A percentile compares a stretch with the other conserved stretches of the same genome.
Evolutionary conservation across 169 alveolate species (phyloP).

Genomic region (Amoebophrya sp.): DNA sequence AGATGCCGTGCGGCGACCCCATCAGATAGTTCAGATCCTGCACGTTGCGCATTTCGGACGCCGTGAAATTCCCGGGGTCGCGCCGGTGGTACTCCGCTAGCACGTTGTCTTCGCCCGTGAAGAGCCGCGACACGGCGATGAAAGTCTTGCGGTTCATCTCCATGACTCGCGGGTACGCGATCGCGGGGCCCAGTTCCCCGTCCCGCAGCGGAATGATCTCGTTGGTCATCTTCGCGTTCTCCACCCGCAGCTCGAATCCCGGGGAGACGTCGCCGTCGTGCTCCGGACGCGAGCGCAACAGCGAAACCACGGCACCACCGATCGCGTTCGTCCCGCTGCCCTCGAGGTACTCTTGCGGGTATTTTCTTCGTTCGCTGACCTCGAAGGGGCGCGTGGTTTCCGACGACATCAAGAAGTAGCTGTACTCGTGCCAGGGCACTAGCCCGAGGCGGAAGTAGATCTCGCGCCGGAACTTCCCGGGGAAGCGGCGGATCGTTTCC

Average conservation of each 20-base stretch:
- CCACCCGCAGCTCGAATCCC: neutral
- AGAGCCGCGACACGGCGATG: neutral
- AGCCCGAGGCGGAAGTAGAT: neutral
- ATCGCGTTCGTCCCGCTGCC: neutral
- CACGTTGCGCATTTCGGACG: neutral
- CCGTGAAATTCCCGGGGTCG: neutral
- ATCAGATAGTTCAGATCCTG: neutral
- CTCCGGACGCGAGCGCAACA: neutral
- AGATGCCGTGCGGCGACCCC: neutral
- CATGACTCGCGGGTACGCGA: neutral
- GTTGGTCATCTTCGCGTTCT: neutral
- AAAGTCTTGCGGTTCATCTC: neutral
- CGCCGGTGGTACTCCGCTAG: neutral
- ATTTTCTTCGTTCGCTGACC: neutral
- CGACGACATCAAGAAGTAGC: neutral
- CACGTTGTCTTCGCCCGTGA: neutral
- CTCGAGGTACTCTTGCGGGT: neutral
- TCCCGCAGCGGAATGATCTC: neutral
- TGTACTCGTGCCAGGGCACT: neutral
- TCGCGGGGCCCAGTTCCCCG: neutral
- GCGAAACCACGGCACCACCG: neutral
- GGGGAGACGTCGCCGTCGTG: neutral
- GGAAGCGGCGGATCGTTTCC: neutral
- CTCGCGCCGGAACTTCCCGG: neutral
- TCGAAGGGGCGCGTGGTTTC: neutral